Base-by-base conservation (phyloP, 2,329 filamentous ascomycete genomes). In the Hyphodiscus sp. region DNA sequence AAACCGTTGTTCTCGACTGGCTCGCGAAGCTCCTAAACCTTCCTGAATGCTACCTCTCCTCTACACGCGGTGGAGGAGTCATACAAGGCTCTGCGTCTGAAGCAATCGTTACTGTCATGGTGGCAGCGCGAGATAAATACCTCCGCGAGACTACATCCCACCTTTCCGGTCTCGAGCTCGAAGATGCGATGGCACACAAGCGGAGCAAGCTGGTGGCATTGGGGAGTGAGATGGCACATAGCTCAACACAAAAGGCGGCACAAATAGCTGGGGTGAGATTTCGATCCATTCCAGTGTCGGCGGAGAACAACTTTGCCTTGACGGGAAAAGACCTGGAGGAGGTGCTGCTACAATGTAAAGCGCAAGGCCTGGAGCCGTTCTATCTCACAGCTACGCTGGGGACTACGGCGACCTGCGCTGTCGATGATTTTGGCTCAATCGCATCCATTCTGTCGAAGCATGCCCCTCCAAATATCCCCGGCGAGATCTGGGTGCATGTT, bases 1-100 rank as follows among this genome's bases (percentile, higher is more conserved):
- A 97, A 76, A 96, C 91, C 0, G 79, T 96, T 20, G 86, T 96
- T 44, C 79, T 96, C 69, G 92, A 97, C 71, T 97, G 92, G 91
- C 74, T 96, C 2, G 89, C 86, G 16, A 82, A 86, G 68, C 78
- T 90, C 9, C 71, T 96, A 13, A 82, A 74, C 1, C 74, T 97
- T 20, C 91, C 92, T 0, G 71, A 79, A 11, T 86, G 80, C 61
- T 97, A 85, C 67, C 74, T 87, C 19, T 92, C 87, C 47, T 82
- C 83, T 0, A 86, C 83, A 0, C 78, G 83, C n/a, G 82, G 79
- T 7, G 92, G 92, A 19, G 92, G 92, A 30, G 91, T 96, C n/a
- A 94, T 97, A 58, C 91, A 96, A 69, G 91, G 92, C 20, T 91
- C 85, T 33, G 91, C 92, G 0, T 91, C 86, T 55, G 92, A 97